Evolutionary conservation across 768 basidiomycete species (phyloP), one percentile per base, ranked within the genome.

Genomic region (Panaeolus cyanescens): DNA sequence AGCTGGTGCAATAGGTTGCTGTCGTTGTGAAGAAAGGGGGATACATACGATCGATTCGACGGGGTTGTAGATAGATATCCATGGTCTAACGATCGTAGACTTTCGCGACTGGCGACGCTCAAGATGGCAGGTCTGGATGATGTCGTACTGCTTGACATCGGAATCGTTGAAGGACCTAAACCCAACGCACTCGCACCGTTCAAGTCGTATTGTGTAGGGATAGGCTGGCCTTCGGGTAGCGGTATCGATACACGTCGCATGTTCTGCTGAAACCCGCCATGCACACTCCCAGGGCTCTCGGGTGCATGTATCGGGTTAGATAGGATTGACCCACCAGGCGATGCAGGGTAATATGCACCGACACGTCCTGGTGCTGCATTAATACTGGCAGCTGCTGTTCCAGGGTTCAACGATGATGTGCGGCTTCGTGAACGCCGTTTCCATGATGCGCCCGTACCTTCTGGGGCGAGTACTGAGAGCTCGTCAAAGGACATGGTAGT

Each of bases 381-480:
- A 19, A 66, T 66, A 56, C 65, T 71, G n/a, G 67, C 67, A 55
- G 72, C 71, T n/a, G 68, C 64, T 32, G 68, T 64, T n/a, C 68
- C 65, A 32, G 68, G 71, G 55, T 74, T 68, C 39, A 72, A 61
- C 0, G 76, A 75, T 1, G 74, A 70, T 0, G 74, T 74, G 19
- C 76, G 72, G 4, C 69, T 61, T 25, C 74, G 76, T 31, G 61
- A 53, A 7, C 70, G 61, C 12, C 67, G 67, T 60, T 71, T 76
- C 63, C 70, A 72, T 8, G 68, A 25, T 50, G 45, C 45, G 25
- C 45, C 25, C 30, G 45, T 50, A 30, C 64, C 70, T 20, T 77
- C 77, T 54, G 77, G 73, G 5, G 77, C 76, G 10, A 81, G 70
- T 17, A 75, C 79, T 30, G 79, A 78, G 58, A 77, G 71, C 60